These are phyloP conservation scores for Podospora tetraspora DNA, from an alignment of 495 filamentous ascomycete species.

Conservation along the genomic window DNA sequence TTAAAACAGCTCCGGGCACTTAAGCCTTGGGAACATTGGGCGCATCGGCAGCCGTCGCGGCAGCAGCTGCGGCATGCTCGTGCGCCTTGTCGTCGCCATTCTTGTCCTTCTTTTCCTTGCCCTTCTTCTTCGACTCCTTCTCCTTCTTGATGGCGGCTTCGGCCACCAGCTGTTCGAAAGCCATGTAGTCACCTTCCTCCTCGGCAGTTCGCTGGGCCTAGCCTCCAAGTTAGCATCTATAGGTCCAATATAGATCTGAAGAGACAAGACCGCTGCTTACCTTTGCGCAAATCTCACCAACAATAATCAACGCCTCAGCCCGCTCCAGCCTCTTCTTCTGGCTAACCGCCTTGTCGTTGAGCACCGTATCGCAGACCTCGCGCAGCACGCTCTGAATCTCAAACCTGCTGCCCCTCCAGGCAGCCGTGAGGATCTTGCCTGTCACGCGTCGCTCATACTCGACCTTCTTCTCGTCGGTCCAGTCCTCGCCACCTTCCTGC, in stretches of 20 bases:
- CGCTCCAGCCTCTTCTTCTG: constrained; percentile 83
- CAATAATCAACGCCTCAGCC: constrained; percentile 79
- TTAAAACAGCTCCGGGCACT: not conserved
- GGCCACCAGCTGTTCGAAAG: constrained; percentile 95
- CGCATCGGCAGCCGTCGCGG: constrained; percentile 37
- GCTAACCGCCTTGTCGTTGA: constrained; percentile 75
- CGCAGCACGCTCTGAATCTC: constrained; percentile 95
- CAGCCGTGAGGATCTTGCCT: constrained; percentile 96
- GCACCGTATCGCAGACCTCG: constrained; percentile 68
- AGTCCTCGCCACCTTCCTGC: constrained; percentile 91
- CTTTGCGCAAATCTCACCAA: constrained; percentile 82
- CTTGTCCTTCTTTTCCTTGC: constrained; percentile 63
- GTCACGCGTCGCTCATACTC: constrained; percentile 94
- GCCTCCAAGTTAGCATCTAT: not conserved
- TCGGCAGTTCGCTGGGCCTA: constrained; percentile 88
- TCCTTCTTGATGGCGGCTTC: constrained; percentile 94
- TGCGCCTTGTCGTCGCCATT: constrained; percentile 17
- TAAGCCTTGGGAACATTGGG: constrained; percentile 40
- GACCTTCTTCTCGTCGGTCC: constrained; percentile 97
- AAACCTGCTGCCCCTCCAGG: constrained; percentile 94
- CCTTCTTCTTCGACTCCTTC: constrained; percentile 68
- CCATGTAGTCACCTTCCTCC: constrained; percentile 98
- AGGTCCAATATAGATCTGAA: not conserved
- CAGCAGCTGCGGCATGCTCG: constrained; percentile 21
- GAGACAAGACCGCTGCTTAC: constrained; percentile 44